phyloP scores from a whole-genome alignment of 257 asterid genomes.

The Lycium barbarum region DNA sequence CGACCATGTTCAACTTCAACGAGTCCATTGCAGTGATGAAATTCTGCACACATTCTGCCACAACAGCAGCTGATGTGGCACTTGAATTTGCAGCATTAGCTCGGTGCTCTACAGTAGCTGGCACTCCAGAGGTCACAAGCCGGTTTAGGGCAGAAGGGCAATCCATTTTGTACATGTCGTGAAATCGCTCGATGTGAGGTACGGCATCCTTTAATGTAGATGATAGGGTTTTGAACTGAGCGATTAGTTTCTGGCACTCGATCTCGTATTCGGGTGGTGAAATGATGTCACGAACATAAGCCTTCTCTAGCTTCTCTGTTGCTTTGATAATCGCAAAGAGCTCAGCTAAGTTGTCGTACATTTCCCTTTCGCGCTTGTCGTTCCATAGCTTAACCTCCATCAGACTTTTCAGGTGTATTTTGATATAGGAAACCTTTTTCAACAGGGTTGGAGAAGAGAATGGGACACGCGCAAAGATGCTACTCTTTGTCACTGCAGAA shows the following conservation, averaged over 20 bases:
- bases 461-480: conserved; percentile 94
- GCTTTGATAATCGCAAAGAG: conserved; percentile 90
- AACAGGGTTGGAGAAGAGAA: conserved; percentile 81
- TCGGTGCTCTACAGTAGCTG: conserved; percentile 92
- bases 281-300: conserved; percentile 81
- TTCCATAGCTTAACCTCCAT: conserved; percentile 99
- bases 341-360: conserved; percentile 88
- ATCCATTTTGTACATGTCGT: conserved; percentile 85
- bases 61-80: conserved; percentile 73
- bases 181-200: conserved; percentile 81
- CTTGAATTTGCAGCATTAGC: conserved; percentile 60
- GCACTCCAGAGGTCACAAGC: conserved; percentile 80
- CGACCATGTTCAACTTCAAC: conserved; percentile 82
- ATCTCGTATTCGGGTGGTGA: conserved; percentile 65
- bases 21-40: conserved; percentile 96
- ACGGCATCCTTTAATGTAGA: conserved; percentile 73
- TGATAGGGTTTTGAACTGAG: conserved; percentile 83
- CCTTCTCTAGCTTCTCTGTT: conserved; percentile 90
- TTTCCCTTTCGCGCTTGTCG: conserved; percentile 95
- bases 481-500: conserved; percentile 45
- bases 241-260: conserved; percentile 81
- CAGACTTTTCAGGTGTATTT: background rate
- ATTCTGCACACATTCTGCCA: conserved; percentile 94
- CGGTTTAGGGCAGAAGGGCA: conserved; percentile 80
- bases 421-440: background rate